Evolutionary conservation across 805 yeast species (phyloP).

Genomic region (Yarrowia divulgata): DNA sequence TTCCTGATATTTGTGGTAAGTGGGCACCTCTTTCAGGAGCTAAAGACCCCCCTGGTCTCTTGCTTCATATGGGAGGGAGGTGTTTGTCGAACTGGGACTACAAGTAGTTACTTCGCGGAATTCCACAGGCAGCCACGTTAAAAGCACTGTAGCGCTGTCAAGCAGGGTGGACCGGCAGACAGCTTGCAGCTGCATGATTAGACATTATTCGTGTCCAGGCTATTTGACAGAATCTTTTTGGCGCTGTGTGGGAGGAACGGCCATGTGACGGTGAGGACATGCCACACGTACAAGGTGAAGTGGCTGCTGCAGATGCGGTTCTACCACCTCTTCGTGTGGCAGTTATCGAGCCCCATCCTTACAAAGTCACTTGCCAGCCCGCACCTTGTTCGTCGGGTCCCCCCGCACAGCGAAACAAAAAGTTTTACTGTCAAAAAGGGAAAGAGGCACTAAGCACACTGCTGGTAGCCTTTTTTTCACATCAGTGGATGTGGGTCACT

Average conservation of each 20-base stretch:
- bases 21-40: background rate
- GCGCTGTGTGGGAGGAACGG: background rate
- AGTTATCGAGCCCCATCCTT: background rate
- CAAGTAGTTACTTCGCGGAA: background rate
- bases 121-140: conserved; percentile 18
- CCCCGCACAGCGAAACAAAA: conserved; percentile 10
- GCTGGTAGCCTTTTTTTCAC: conserved; percentile 18
- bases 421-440: background rate
- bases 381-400: conserved; percentile 1
- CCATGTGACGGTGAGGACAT: conserved; percentile 11
- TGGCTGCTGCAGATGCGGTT: conserved; percentile 9
- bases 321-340: background rate
- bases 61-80: background rate
- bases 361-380: background rate
- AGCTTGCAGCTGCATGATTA: conserved; percentile 17
- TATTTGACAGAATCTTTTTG: background rate
- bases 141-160: conserved; percentile 18
- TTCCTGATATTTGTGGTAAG: background rate
- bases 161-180: conserved; percentile 13
- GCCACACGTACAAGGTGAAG: conserved; percentile 17
- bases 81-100: background rate
- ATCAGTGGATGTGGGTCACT: background rate
- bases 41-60: background rate
- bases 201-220: conserved; percentile 7
- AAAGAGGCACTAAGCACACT: conserved; percentile 4